Percentiles rank a stretch among this genome's conserved stretches.
Evolutionary conservation across 2,329 filamentous ascomycete species (phyloP).

Genomic region (Talaromyces sp.): DNA sequence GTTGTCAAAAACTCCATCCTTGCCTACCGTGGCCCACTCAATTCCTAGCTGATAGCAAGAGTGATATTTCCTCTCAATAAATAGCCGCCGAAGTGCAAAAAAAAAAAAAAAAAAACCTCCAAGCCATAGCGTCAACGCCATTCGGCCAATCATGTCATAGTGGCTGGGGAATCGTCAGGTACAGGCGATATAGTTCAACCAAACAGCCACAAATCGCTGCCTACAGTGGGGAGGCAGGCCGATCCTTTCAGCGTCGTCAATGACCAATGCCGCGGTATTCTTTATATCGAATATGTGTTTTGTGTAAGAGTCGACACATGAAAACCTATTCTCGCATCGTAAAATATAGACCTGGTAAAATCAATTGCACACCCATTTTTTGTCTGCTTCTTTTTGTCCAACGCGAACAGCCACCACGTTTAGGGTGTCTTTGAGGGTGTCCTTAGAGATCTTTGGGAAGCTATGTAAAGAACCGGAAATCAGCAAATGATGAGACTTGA

Average conservation of each 20-base stretch:
- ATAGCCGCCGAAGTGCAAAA: not conserved
- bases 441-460: slow-evolving; percentile 66
- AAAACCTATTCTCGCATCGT: not conserved
- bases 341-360: not conserved
- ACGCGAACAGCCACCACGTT: slow-evolving; percentile 60
- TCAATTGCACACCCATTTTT: slow-evolving; percentile 56
- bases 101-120: not conserved
- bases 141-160: not conserved
- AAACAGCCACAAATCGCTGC: not conserved
- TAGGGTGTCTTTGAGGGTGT: slow-evolving; percentile 66
- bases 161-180: not conserved
- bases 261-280: not conserved
- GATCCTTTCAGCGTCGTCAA: not conserved
- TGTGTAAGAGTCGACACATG: not conserved
- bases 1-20: not conserved
- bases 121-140: not conserved
- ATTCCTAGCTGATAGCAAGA: not conserved
- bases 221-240: not conserved
- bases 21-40: not conserved
- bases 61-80: not conserved
- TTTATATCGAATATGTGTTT: not conserved
- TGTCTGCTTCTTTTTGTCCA: slow-evolving; percentile 58
- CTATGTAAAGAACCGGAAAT: slow-evolving; percentile 25
- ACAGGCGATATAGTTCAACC: not conserved
- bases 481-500: slow-evolving; percentile 5